Evolutionary conservation across 2,329 filamentous ascomycete genomes (phyloP).

Genomic region (Xylaria sp.): DNA sequence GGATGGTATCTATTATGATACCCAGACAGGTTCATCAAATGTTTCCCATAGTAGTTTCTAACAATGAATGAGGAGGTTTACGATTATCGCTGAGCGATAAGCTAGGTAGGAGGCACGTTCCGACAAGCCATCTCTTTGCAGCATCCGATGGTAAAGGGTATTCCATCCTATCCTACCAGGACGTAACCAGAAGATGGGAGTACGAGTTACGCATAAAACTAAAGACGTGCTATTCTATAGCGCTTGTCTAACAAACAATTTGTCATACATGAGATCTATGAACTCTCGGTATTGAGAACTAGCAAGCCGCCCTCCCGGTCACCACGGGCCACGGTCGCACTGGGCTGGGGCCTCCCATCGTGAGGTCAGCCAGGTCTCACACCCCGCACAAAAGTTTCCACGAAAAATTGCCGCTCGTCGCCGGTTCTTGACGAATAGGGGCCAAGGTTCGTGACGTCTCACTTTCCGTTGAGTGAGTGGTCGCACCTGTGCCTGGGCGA

Average conservation of each 20-base stretch:
- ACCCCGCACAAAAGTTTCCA: background rate
- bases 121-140: background rate
- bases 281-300: background rate
- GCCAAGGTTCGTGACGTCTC: background rate
- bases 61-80: background rate
- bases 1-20: background rate
- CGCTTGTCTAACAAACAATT: background rate
- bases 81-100: background rate
- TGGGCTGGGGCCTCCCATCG: background rate
- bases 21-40: background rate
- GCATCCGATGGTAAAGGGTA: background rate
- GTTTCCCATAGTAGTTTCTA: too few species aligned
- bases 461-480: background rate
- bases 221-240: background rate
- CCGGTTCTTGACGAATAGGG: background rate
- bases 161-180: too few species aligned
- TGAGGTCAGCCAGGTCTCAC: background rate
- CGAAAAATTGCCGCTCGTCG: background rate
- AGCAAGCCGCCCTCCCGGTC: background rate
- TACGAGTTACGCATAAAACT: background rate
- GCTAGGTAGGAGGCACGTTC: background rate
- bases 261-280: background rate
- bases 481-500: background rate
- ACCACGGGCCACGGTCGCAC: background rate
- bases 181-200: background rate